A percentile compares a stretch with the other conserved stretches of the same genome.
These are phyloP conservation scores for Trichoderma afroharzianum DNA, from an alignment of 2,329 filamentous ascomycete genomes.

Conservation along the genomic window DNA sequence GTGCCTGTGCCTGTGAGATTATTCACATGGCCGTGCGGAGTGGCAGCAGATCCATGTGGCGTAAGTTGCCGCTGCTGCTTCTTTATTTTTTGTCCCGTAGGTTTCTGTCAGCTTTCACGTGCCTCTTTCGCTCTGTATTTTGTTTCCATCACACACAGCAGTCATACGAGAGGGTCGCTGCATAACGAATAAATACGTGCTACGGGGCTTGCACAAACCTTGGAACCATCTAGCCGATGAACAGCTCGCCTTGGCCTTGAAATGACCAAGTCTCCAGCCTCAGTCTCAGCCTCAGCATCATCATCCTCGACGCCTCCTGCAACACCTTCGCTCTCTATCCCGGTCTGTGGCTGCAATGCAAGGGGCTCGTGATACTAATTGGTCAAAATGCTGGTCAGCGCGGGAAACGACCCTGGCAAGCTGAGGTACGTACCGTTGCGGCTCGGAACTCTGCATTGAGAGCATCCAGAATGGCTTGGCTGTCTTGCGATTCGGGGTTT, in stretches of 20 bases:
- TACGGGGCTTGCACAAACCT: slow-evolving; percentile 5
- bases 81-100: neutral
- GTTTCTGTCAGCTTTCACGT: slow-evolving; percentile 6
- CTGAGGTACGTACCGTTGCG: slow-evolving; percentile 17
- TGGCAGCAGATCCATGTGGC: slow-evolving; percentile 1
- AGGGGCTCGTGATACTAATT: slow-evolving; percentile 6
- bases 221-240: neutral
- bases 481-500: slow-evolving; percentile 42
- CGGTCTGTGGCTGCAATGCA: slow-evolving; percentile 3
- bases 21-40: slow-evolving; percentile 6
- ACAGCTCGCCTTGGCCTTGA: neutral
- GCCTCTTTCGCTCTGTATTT: neutral
- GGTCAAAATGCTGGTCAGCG: neutral
- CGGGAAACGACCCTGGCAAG: neutral
- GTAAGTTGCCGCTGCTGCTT: neutral
- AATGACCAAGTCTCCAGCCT: neutral
- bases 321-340: neutral
- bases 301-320: neutral
- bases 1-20: neutral
- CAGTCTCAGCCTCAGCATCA: neutral
- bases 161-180: neutral
- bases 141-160: neutral
- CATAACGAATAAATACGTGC: neutral
- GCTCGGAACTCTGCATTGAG: slow-evolving; percentile 39
- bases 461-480: slow-evolving; percentile 39